A percentile compares a stretch with the other conserved stretches of the same genome.
Evolutionary conservation across 495 filamentous ascomycete species (phyloP).

Genomic region (Penicillium robsamsonii): DNA sequence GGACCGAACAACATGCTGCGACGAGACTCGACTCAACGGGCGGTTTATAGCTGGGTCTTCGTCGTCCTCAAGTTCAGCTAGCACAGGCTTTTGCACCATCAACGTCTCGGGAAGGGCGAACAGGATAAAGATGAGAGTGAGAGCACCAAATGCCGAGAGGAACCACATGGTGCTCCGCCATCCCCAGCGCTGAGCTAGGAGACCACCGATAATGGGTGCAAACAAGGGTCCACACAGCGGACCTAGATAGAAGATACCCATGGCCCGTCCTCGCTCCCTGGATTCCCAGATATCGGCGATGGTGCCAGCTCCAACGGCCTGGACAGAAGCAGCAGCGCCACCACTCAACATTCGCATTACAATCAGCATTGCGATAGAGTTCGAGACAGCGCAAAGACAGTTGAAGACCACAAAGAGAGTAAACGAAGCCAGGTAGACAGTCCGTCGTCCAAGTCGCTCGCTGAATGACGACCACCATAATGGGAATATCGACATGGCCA

Average conservation of each 20-base stretch:
- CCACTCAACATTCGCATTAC: conserved; percentile 80
- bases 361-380: conserved; percentile 80
- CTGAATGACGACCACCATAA: conserved; percentile 95
- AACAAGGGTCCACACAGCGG: conserved; percentile 84
- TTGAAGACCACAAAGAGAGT: conserved; percentile 76
- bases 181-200: conserved; percentile 63
- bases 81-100: conserved; percentile 21
- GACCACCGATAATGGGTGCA: conserved; percentile 84
- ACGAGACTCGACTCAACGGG: conserved; percentile 56
- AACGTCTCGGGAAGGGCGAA: conserved; percentile 73
- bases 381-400: conserved; percentile 67
- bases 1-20: conserved; percentile 57
- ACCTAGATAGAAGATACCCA: conserved; percentile 90
- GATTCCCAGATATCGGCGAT: conserved; percentile 91
- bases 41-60: conserved; percentile 25
- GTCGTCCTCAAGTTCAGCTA: conserved; percentile 19
- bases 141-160: conserved; percentile 69
- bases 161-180: conserved; percentile 93
- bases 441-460: conserved; percentile 76
- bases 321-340: conserved; percentile 81
- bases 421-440: conserved; percentile 84
- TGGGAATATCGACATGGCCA: conserved; percentile 85
- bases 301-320: conserved; percentile 89
- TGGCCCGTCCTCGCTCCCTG: conserved; percentile 76
- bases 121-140: conserved; percentile 59